Conservation (phyloP, 352 stramenopile species). For the Elongisporangium anandrum region DNA sequence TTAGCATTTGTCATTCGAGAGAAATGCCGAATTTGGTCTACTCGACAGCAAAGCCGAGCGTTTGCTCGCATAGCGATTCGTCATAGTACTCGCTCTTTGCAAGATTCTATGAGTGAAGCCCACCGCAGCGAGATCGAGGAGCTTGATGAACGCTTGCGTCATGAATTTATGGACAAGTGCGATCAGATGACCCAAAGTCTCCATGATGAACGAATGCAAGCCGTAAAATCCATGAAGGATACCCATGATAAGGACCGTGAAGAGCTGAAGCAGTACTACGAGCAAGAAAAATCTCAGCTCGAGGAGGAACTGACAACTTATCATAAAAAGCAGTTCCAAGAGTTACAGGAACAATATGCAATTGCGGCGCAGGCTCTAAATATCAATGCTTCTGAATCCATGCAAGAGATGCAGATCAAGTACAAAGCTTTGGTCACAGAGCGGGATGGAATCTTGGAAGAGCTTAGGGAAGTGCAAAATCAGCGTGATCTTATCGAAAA, state of each 20-base stretch:
- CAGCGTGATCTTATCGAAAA: conserved; percentile 3
- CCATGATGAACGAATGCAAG: conserved; percentile 38
- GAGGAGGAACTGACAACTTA: conserved; percentile 38
- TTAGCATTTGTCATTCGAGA: conserved; percentile 21
- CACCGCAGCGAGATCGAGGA: conserved; percentile 19
- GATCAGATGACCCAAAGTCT: conserved; percentile 52
- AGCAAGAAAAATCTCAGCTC: conserved; percentile 54
- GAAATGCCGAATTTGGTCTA: conserved; percentile 11
- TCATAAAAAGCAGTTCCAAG: conserved; percentile 19
- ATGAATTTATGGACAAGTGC: conserved; percentile 52
- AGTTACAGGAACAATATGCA: conserved; percentile 23
- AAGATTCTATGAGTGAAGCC: conserved; percentile 3
- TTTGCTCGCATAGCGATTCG: conserved; percentile 14
- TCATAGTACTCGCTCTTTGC: conserved; percentile 2
- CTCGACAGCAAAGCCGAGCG: conserved; percentile 15
- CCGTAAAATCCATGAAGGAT: conserved; percentile 37
- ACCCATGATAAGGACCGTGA: conserved; percentile 42
- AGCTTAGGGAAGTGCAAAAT: conserved; percentile 2
- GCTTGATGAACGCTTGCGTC: conserved; percentile 38
- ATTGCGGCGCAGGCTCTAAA: conserved; percentile 14
- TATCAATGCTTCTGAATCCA: background rate
- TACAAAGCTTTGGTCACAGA: conserved; percentile 1
- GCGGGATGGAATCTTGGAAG: background rate
- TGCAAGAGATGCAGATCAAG: background rate
- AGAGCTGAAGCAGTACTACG: conserved; percentile 43